Evolutionary conservation across 2,329 filamentous ascomycete species (phyloP).

Genomic region (Chaetoscypha palmicola): DNA sequence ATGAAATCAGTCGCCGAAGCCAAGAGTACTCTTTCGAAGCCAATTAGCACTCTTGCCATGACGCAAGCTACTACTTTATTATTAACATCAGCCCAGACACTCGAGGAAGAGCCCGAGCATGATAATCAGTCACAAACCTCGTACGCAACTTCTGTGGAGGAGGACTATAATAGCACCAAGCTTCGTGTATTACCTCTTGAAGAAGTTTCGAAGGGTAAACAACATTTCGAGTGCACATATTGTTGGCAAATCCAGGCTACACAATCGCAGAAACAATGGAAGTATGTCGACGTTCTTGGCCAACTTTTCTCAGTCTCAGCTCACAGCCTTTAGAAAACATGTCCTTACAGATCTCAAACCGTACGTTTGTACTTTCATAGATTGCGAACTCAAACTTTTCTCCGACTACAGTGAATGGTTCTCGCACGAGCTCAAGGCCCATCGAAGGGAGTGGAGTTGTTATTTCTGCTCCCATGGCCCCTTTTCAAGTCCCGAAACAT

Average conservation of each 20-base stretch:
- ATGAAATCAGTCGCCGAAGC: neutral
- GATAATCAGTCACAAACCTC: constrained; percentile 12
- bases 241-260: constrained; percentile 16
- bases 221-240: constrained; percentile 14
- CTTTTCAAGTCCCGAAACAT: constrained; percentile 3
- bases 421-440: constrained; percentile 25
- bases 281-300: constrained; percentile 11
- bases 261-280: constrained; percentile 18
- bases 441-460: constrained; percentile 23
- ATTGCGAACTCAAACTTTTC: constrained; percentile 27
- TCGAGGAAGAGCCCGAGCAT: neutral
- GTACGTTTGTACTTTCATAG: constrained; percentile 29
- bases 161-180: neutral
- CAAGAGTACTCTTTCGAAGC: constrained; percentile 4
- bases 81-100: constrained; percentile 2
- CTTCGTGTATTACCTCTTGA: constrained; percentile 10
- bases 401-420: constrained; percentile 25
- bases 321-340: constrained; percentile 19
- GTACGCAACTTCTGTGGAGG: constrained; percentile 10
- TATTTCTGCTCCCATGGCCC: constrained; percentile 15
- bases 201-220: constrained; percentile 6
- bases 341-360: constrained; percentile 28
- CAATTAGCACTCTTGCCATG: constrained; percentile 7
- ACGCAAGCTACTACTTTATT: constrained; percentile 6
- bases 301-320: neutral